A percentile compares a stretch with the other conserved stretches of the same genome.
These are phyloP conservation scores for Gymnopilus dilepis DNA, from an alignment of 768 basidiomycete genomes.

Conservation along the genomic window DNA sequence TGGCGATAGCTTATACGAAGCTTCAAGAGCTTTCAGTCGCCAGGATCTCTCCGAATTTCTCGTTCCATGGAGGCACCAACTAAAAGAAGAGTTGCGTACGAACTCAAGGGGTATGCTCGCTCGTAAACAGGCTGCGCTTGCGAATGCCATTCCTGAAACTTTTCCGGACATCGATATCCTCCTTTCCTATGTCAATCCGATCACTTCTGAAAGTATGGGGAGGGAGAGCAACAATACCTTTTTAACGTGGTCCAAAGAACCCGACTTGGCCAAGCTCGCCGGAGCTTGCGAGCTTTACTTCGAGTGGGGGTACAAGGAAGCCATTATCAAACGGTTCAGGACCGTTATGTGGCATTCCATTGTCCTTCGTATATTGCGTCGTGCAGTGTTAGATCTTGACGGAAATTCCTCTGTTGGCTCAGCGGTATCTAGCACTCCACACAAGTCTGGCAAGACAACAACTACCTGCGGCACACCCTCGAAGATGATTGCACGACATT, in stretches of 20 bases:
- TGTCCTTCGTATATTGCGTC: constrained; percentile 72
- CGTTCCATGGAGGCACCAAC: constrained; percentile 61
- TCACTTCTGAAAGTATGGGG: constrained; percentile 70
- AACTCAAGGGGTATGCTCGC: constrained; percentile 69
- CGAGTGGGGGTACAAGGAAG: constrained; percentile 88
- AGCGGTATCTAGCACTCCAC: constrained; percentile 44
- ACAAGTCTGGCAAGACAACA: constrained; percentile 31
- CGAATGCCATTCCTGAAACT: constrained; percentile 62
- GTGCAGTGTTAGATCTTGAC: constrained; percentile 59
- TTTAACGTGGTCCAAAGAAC: constrained; percentile 60
- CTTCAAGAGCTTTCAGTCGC: constrained; percentile 54
- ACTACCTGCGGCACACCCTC: constrained; percentile 50
- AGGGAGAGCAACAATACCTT: constrained; percentile 39
- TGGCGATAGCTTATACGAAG: constrained; percentile 69
- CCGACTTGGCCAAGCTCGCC: constrained; percentile 74
- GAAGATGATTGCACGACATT: constrained; percentile 61
- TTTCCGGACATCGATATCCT: constrained; percentile 81
- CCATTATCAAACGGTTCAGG: constrained; percentile 84
- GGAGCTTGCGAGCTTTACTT: constrained; percentile 85
- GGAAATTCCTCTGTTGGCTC: constrained; percentile 14
- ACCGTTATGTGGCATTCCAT: constrained; percentile 82
- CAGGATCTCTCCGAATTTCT: constrained; percentile 58
- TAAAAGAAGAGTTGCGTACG: constrained; percentile 69
- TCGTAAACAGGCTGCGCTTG: constrained; percentile 66
- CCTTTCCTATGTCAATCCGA: constrained; percentile 77